Percentiles rank a stretch among this genome's conserved stretches.
Conservation (phyloP, 192 early-diverging fungal genomes). For the Geosiphon pyriformis region DNA sequence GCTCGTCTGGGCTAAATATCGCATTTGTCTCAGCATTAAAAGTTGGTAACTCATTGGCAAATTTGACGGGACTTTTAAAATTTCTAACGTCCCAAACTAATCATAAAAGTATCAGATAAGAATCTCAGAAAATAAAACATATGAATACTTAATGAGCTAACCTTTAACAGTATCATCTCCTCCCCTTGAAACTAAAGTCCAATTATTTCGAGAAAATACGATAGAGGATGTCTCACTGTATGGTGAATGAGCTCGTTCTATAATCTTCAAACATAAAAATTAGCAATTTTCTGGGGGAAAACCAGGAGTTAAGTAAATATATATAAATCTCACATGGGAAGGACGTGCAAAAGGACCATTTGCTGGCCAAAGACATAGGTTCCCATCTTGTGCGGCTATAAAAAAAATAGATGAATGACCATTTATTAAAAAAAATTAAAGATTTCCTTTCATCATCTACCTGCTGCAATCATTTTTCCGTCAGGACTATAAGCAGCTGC, state of each 20-base stretch:
- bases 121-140: constrained; percentile 5
- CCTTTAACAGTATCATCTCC: constrained; percentile 83
- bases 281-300: background rate
- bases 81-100: constrained; percentile 87
- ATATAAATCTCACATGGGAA: constrained; percentile 44
- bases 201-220: constrained; percentile 61
- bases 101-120: background rate
- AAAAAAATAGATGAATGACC: constrained; percentile 15
- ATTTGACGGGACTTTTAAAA: constrained; percentile 57
- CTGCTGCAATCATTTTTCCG: constrained; percentile 63
- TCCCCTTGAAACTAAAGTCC: constrained; percentile 66
- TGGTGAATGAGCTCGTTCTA: constrained; percentile 65
- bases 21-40: constrained; percentile 73
- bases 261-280: constrained; percentile 33
- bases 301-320: background rate
- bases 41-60: constrained; percentile 47
- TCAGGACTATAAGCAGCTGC: constrained; percentile 66
- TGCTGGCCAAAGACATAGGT: constrained; percentile 69
- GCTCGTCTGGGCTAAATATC: constrained; percentile 80
- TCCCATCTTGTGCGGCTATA: constrained; percentile 66
- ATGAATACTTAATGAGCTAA: background rate
- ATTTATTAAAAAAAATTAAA: constrained; percentile 6
- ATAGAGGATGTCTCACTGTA: constrained; percentile 66
- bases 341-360: constrained; percentile 60
- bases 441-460: constrained; percentile 25